Conservation (phyloP, 148 eudicot genomes). For the Vaccinium corymbosum region DNA sequence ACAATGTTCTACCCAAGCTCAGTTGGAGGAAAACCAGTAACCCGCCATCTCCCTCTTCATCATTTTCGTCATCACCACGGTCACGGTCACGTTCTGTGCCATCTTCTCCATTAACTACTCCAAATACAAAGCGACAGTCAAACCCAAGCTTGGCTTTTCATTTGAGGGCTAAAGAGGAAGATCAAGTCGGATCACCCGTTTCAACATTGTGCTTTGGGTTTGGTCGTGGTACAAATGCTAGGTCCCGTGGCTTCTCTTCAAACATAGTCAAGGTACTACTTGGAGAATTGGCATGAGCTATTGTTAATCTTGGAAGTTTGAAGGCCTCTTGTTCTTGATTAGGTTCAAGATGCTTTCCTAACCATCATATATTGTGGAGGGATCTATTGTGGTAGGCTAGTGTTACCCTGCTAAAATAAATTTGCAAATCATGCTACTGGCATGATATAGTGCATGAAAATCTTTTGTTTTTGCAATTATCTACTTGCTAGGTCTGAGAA, state of each 20-base stretch:
- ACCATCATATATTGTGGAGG: not conserved
- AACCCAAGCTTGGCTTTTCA: constrained; percentile 11
- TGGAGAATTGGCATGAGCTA: constrained; percentile 9
- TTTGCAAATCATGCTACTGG: not conserved
- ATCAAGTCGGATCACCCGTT: constrained; percentile 20
- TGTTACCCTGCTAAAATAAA: not conserved
- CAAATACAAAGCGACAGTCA: not conserved
- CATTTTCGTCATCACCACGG: constrained; percentile 19
- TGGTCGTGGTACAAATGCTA: constrained; percentile 12
- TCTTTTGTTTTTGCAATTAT: not conserved
- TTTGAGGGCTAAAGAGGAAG: constrained; percentile 9
- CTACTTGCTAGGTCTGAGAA: not conserved
- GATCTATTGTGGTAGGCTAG: not conserved
- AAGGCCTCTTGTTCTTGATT: not conserved
- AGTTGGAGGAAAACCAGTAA: constrained; percentile 19
- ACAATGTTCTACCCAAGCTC: constrained; percentile 20
- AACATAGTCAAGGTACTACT: constrained; percentile 16
- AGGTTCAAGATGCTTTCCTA: not conserved
- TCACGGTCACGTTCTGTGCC: constrained; percentile 18
- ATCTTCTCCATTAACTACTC: constrained; percentile 10
- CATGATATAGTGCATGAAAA: not conserved
- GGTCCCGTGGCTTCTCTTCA: constrained; percentile 15
- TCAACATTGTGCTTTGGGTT: constrained; percentile 33
- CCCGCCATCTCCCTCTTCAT: constrained; percentile 20
- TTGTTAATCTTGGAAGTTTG: not conserved